phyloP scores from a whole-genome alignment of 2,329 filamentous ascomycete genomes.

The Phialophora macrospora region DNA sequence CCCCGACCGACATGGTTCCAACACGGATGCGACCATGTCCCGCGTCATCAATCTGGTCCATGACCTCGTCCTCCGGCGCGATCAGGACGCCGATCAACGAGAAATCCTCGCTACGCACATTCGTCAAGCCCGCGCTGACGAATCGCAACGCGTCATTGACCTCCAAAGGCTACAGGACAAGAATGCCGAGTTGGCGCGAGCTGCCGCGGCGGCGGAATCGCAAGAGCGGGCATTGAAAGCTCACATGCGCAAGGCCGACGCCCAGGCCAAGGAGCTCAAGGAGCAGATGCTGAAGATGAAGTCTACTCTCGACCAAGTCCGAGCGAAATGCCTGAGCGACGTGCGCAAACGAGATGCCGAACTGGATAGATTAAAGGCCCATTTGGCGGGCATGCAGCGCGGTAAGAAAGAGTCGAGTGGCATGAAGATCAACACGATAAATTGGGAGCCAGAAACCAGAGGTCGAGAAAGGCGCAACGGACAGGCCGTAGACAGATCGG shows the following conservation, averaged over 20 bases:
- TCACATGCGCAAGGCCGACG: slow-evolving; percentile 75
- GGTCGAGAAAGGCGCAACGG: slow-evolving; percentile 42
- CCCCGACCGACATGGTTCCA: slow-evolving; percentile 65
- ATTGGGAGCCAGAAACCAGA: slow-evolving; percentile 45
- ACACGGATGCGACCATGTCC: slow-evolving; percentile 72
- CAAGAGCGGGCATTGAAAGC: slow-evolving; percentile 72
- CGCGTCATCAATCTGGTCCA: slow-evolving; percentile 91
- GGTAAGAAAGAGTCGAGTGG: slow-evolving; percentile 55
- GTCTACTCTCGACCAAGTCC: slow-evolving; percentile 77
- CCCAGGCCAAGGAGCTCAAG: slow-evolving; percentile 74
- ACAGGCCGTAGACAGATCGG: slow-evolving; percentile 58
- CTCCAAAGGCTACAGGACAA: slow-evolving; percentile 63
- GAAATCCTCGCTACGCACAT: slow-evolving; percentile 81
- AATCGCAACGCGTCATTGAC: slow-evolving; percentile 73
- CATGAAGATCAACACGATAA: slow-evolving; percentile 56
- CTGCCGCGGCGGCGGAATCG: slow-evolving; percentile 66
- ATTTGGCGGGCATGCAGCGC: slow-evolving; percentile 73
- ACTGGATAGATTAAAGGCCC: slow-evolving; percentile 85
- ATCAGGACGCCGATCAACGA: slow-evolving; percentile 87
- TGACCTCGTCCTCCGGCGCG: slow-evolving; percentile 85
- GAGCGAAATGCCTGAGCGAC: slow-evolving; percentile 86
- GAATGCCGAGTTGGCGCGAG: slow-evolving; percentile 61
- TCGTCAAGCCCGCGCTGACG: slow-evolving; percentile 74
- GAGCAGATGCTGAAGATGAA: slow-evolving; percentile 84
- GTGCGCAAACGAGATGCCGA: slow-evolving; percentile 87